Conservation (phyloP, 140 eudicot species). For the Cichorium intybus region DNA sequence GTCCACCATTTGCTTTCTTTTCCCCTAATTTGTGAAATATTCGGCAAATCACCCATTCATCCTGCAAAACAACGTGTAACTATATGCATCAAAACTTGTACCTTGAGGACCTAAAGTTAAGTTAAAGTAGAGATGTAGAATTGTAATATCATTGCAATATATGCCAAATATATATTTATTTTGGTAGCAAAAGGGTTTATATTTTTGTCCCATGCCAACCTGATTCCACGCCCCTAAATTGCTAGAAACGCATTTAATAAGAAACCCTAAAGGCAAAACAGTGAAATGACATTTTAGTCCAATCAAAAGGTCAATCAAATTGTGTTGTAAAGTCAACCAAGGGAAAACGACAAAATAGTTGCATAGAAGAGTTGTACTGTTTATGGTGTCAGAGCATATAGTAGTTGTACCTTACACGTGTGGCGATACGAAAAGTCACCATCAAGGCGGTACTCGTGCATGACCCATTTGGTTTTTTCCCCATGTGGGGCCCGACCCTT, state of each 20-base stretch:
- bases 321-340: constrained; percentile 44
- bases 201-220: background rate
- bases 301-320: constrained; percentile 31
- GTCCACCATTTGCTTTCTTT: constrained; percentile 55
- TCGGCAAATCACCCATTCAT: constrained; percentile 95
- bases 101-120: background rate
- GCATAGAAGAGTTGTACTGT: constrained; percentile 20
- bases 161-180: background rate
- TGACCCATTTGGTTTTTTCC: constrained; percentile 88
- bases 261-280: background rate
- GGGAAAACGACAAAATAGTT: constrained; percentile 32
- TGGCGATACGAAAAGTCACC: constrained; percentile 83
- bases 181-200: background rate
- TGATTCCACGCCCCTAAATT: background rate
- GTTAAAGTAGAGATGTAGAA: background rate
- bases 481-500: constrained; percentile 89
- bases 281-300: constrained; percentile 30
- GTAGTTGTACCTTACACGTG: constrained; percentile 58
- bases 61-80: constrained; percentile 40
- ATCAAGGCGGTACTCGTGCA: constrained; percentile 96
- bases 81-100: background rate
- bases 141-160: background rate
- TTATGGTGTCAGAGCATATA: constrained; percentile 27
- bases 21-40: constrained; percentile 67
- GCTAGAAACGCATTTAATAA: background rate